Evolutionary conservation across 345 rosid genomes (phyloP).

Genomic region (Eucalyptus paniculata): DNA sequence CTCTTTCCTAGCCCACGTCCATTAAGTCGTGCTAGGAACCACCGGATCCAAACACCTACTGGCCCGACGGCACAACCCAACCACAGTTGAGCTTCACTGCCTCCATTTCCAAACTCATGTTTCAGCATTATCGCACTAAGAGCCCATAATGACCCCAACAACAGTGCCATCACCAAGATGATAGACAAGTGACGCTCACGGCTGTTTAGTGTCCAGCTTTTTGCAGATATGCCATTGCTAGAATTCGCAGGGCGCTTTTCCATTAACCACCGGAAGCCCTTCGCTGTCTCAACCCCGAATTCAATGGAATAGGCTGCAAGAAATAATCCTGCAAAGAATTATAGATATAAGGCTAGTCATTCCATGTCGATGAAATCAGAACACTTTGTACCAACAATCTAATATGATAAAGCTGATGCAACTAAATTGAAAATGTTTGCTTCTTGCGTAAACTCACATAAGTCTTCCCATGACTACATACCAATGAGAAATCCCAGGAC

Average conservation of each 20-base stretch:
- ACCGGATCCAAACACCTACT: conserved; percentile 91
- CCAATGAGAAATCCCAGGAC: conserved; percentile 64
- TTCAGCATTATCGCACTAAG: conserved; percentile 29
- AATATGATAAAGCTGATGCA: not conserved
- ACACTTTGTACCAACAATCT: not conserved
- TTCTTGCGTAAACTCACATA: not conserved
- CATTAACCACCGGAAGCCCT: conserved; percentile 54
- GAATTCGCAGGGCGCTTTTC: not conserved
- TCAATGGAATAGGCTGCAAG: conserved; percentile 62
- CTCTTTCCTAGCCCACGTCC: conserved; percentile 72
- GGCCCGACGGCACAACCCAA: conserved; percentile 70
- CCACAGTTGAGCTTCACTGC: conserved; percentile 58
- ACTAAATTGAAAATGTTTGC: not conserved
- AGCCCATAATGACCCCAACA: conserved; percentile 32
- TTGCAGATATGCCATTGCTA: not conserved
- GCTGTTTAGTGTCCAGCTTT: conserved; percentile 29
- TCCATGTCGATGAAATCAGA: not conserved
- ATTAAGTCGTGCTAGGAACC: conserved; percentile 79
- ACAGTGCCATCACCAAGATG: conserved; percentile 20
- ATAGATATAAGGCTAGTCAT: not conserved
- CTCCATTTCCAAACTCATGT: conserved; percentile 33
- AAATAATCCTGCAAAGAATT: conserved; percentile 55
- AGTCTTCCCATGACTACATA: not conserved
- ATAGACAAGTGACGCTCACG: conserved; percentile 23
- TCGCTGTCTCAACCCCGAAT: conserved; percentile 75